These are phyloP conservation scores for Pythium dissotocum DNA, from an alignment of 352 stramenopile genomes.

Conservation along the genomic window DNA sequence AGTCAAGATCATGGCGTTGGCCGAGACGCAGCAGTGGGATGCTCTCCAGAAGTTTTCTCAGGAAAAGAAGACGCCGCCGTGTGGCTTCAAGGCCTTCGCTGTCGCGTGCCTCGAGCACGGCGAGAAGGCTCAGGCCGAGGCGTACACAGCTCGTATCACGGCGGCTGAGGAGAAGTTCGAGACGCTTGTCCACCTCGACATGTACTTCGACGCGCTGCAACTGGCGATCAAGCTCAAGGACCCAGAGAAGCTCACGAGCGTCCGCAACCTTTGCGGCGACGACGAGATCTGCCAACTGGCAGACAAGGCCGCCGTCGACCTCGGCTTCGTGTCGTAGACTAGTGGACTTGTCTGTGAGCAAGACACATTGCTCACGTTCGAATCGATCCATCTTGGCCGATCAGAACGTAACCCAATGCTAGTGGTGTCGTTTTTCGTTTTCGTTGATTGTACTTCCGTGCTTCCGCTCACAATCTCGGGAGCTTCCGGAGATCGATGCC, in stretches of 20 bases:
- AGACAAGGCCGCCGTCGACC: constrained; percentile 77
- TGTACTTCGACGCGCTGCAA: constrained; percentile 81
- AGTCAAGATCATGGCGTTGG: constrained; percentile 89
- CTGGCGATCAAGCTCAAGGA: constrained; percentile 87
- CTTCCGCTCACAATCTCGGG: too few relatives aligned
- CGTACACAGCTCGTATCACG: constrained; percentile 80
- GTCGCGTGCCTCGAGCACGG: constrained; percentile 75
- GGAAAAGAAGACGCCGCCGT: constrained; percentile 85
- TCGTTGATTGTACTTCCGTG: too few relatives aligned
- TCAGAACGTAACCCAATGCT: background rate
- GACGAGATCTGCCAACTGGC: constrained; percentile 73
- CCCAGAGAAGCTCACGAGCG: constrained; percentile 83
- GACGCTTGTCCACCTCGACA: constrained; percentile 82
- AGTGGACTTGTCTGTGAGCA: background rate
- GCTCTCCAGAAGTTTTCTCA: constrained; percentile 85
- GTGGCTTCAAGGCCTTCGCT: constrained; percentile 83
- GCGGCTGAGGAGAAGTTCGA: constrained; percentile 86
- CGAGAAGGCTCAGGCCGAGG: constrained; percentile 82
- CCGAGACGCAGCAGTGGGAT: constrained; percentile 86
- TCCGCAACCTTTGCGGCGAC: constrained; percentile 79
- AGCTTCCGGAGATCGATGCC: too few relatives aligned
- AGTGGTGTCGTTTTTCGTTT: background rate
- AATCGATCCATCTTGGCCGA: background rate
- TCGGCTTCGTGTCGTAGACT: constrained; percentile 65
- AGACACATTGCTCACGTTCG: background rate